Evolutionary conservation across 306 rosid species (phyloP).

Genomic region (Lathyrus sativus): DNA sequence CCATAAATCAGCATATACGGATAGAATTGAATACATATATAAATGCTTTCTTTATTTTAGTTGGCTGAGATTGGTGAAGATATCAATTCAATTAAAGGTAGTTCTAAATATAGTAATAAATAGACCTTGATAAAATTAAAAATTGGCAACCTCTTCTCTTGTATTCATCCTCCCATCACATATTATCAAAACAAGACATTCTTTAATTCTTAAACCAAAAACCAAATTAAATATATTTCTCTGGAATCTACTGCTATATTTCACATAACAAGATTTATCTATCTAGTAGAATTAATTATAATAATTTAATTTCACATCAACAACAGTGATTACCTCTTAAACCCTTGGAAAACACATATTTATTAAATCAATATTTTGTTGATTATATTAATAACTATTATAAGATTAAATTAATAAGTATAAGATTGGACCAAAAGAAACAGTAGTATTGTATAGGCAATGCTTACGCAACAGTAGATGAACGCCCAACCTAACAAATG

Average conservation of each 20-base stretch:
- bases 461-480: conserved; percentile 43
- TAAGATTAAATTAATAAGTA: neutral
- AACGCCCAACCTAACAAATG: conserved; percentile 73
- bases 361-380: neutral
- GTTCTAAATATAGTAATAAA: neutral
- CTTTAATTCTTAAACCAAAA: neutral
- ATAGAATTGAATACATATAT: neutral
- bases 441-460: neutral
- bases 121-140: neutral
- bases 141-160: neutral
- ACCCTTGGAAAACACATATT: neutral
- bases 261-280: neutral
- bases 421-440: conserved; percentile 28
- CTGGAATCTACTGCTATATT: too few species aligned
- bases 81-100: neutral
- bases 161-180: neutral
- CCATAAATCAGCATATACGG: neutral
- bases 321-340: conserved; percentile 1
- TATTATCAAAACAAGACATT: neutral
- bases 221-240: neutral
- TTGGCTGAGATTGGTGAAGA: neutral
- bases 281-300: neutral
- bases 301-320: neutral
- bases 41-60: neutral
- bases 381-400: neutral